These are phyloP conservation scores for Botryobasidium botryosum DNA, from an alignment of 768 basidiomycete genomes.

Conservation along the genomic window DNA sequence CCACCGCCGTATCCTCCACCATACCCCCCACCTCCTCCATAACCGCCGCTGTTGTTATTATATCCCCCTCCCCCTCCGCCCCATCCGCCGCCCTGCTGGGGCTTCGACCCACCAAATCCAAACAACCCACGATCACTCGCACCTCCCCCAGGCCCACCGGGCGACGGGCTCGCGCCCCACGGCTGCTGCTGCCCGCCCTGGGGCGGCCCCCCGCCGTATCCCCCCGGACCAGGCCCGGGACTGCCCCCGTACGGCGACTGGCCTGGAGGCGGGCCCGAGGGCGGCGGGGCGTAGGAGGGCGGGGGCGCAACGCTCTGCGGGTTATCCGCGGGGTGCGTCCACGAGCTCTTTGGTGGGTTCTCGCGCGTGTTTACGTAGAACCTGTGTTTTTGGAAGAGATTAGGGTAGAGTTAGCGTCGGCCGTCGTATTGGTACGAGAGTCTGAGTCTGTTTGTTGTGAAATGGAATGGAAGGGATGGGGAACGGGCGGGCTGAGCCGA, in stretches of 20 bases:
- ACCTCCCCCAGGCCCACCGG: background rate
- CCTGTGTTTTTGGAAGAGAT: background rate
- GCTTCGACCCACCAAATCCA: background rate
- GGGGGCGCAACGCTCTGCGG: background rate
- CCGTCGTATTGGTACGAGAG: too few relatives aligned
- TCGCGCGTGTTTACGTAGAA: constrained; percentile 8
- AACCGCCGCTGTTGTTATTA: background rate
- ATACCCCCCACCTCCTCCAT: background rate
- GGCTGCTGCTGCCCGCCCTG: background rate
- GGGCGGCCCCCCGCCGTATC: background rate
- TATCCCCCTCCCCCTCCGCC: background rate
- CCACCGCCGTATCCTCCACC: background rate
- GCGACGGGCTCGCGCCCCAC: background rate
- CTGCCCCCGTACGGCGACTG: background rate
- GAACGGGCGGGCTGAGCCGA: too few relatives aligned
- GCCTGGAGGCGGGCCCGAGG: constrained; percentile 4
- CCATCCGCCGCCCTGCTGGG: background rate
- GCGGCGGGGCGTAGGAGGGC: background rate
- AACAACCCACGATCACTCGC: background rate
- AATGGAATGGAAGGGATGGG: background rate
- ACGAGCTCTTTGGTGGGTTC: constrained; percentile 1
- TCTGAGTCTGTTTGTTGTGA: background rate
- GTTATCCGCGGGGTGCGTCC: constrained; percentile 4
- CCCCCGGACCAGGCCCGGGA: background rate
- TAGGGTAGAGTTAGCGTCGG: too few relatives aligned